phyloP scores from a whole-genome alignment of 495 filamentous ascomycete genomes.

The Penicillium robsamsonii region DNA sequence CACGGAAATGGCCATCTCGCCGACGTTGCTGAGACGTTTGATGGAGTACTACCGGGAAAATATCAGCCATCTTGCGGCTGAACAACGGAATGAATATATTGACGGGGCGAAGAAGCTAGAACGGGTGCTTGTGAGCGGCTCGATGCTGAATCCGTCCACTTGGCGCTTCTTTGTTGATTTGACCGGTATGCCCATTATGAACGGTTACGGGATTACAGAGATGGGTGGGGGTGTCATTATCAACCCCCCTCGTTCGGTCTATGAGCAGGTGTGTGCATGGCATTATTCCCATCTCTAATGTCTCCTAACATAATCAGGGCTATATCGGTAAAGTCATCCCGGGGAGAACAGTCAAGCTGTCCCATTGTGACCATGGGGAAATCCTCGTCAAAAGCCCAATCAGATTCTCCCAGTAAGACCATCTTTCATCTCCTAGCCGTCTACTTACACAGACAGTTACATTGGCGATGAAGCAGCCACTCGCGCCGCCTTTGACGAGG shows the following conservation, averaged over 20 bases:
- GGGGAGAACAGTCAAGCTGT: conserved; percentile 5
- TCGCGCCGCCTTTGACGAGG: conserved; percentile 7
- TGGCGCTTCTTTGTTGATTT: conserved; percentile 8
- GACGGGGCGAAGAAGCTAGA: conserved; percentile 6
- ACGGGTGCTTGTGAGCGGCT: conserved; percentile 1
- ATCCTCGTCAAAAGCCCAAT: conserved; percentile 8
- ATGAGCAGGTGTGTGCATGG: conserved; percentile 1
- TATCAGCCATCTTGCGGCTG: conserved; percentile 8
- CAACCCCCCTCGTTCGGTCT: background rate
- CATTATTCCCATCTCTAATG: background rate
- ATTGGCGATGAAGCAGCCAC: conserved; percentile 8
- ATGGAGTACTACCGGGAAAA: conserved; percentile 7
- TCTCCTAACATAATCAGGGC: conserved; percentile 5
- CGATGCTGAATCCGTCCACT: conserved; percentile 5
- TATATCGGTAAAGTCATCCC: conserved; percentile 5
- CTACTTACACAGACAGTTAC: conserved; percentile 10
- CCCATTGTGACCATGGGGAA: conserved; percentile 8
- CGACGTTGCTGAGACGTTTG: conserved; percentile 4
- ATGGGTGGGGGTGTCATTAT: conserved; percentile 7
- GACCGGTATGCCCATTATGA: conserved; percentile 8
- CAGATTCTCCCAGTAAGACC: conserved; percentile 12
- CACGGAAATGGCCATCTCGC: conserved; percentile 1
- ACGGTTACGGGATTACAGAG: conserved; percentile 9
- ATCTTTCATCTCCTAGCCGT: conserved; percentile 6
- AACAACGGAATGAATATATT: conserved; percentile 7